phyloP scores from a whole-genome alignment of 768 basidiomycete species.

The Suillus plorans region DNA sequence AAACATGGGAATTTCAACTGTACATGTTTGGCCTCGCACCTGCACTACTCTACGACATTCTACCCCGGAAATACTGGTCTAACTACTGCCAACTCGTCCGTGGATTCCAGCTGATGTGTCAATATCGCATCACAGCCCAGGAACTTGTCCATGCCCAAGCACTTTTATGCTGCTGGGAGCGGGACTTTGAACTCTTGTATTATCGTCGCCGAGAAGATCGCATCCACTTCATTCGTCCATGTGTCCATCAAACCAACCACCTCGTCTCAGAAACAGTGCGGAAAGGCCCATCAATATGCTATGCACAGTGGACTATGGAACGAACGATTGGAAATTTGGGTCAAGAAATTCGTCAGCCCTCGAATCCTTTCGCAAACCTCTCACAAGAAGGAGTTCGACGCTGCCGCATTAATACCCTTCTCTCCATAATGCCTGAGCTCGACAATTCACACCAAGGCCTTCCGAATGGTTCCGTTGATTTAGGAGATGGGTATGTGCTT shows the following conservation, averaged over 20 bases:
- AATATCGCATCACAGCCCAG: too few relatives aligned
- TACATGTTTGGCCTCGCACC: too few relatives aligned
- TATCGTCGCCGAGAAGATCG: conserved; percentile 20
- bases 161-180: too few relatives aligned
- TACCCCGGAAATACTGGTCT: too few relatives aligned
- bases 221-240: conserved; percentile 32
- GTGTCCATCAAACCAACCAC: conserved; percentile 30
- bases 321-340: conserved; percentile 26
- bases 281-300: conserved; percentile 19
- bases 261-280: conserved; percentile 14
- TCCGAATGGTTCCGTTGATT: neutral
- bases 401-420: conserved; percentile 16
- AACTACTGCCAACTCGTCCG: too few relatives aligned
- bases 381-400: conserved; percentile 21
- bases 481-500: neutral
- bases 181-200: conserved; percentile 17
- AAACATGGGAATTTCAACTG: too few relatives aligned
- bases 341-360: conserved; percentile 20
- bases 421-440: conserved; percentile 11
- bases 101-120: too few relatives aligned
- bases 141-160: too few relatives aligned
- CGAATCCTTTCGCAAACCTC: conserved; percentile 26
- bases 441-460: neutral
- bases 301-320: conserved; percentile 31
- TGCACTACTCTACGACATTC: too few relatives aligned